Percentiles rank a stretch among this genome's conserved stretches.
phyloP scores from a whole-genome alignment of 768 basidiomycete genomes.

The Termitomyces sp. region DNA sequence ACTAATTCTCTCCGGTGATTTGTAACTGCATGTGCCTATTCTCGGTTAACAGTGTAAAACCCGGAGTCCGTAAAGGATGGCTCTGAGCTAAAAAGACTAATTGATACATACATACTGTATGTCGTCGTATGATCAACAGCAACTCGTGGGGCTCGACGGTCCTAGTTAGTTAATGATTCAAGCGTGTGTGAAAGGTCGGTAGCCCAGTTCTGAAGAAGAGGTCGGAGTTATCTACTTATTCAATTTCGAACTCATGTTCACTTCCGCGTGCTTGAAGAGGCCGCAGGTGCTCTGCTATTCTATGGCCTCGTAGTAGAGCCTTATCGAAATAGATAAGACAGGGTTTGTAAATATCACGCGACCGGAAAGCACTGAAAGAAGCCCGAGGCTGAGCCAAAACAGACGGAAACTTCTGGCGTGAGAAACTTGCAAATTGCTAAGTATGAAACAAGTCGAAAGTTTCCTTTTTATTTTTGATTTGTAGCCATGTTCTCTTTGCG shows the following conservation, averaged over 20 bases:
- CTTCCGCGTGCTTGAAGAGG: not conserved
- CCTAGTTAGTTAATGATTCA: not conserved
- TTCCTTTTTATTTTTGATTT: too few species aligned
- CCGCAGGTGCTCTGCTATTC: not conserved
- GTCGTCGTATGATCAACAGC: not conserved
- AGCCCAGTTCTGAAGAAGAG: not conserved
- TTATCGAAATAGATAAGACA: too few species aligned
- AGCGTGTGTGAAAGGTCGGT: not conserved
- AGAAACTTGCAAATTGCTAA: not conserved
- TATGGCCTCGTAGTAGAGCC: not conserved
- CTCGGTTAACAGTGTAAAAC: not conserved
- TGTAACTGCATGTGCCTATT: not conserved
- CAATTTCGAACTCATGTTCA: not conserved
- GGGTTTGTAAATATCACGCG: too few species aligned
- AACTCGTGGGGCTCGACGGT: not conserved
- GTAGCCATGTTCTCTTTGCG: constrained; percentile 3
- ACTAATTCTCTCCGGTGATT: not conserved
- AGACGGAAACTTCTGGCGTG: not conserved
- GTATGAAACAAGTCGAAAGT: too few species aligned
- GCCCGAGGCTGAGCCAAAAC: too few species aligned
- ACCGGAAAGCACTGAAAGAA: too few species aligned
- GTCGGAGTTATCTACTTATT: not conserved
- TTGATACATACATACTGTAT: too few species aligned
- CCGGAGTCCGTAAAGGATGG: too few species aligned
- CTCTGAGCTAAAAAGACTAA: not conserved